These are phyloP conservation scores for Auricularia sp. DNA, from an alignment of 768 basidiomycete genomes.

Conservation along the genomic window DNA sequence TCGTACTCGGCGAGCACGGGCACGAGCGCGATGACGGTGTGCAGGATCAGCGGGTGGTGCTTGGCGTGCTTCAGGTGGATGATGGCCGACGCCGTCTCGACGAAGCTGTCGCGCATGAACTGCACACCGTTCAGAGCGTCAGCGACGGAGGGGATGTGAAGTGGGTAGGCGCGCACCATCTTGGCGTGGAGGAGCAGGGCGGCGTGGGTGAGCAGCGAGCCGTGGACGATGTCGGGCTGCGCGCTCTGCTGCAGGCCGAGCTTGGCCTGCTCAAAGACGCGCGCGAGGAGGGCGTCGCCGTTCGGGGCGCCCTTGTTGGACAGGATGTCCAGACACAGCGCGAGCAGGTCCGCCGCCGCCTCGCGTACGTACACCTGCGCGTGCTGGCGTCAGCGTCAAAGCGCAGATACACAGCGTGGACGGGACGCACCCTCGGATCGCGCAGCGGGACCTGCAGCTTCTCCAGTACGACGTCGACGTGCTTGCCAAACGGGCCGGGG, in stretches of 20 bases:
- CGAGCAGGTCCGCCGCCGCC: conserved; percentile 87
- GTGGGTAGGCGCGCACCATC: conserved; percentile 47
- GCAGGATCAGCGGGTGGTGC: conserved; percentile 68
- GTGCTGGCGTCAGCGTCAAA: background rate
- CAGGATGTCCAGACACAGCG: conserved; percentile 84
- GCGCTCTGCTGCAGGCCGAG: conserved; percentile 54
- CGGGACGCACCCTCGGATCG: conserved; percentile 70
- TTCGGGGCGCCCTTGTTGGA: conserved; percentile 36
- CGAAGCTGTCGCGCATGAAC: conserved; percentile 84
- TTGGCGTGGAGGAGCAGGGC: conserved; percentile 89
- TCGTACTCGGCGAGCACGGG: conserved; percentile 93
- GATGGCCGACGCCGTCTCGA: conserved; percentile 82
- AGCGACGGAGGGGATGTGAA: background rate
- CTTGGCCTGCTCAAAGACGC: conserved; percentile 86
- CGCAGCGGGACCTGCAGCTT: conserved; percentile 86
- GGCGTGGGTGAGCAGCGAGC: conserved; percentile 82
- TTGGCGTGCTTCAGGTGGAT: conserved; percentile 79
- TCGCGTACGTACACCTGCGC: conserved; percentile 63
- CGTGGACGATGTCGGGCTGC: conserved; percentile 84
- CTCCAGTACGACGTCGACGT: conserved; percentile 82
- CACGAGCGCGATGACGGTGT: conserved; percentile 91
- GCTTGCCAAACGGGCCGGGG: conserved; percentile 76
- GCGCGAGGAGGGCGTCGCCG: conserved; percentile 30
- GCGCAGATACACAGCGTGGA: too few relatives aligned
- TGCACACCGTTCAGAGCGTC: conserved; percentile 17